Evolutionary conservation across 805 yeast species (phyloP).

Genomic region (Scheffersomyces lignosus): DNA sequence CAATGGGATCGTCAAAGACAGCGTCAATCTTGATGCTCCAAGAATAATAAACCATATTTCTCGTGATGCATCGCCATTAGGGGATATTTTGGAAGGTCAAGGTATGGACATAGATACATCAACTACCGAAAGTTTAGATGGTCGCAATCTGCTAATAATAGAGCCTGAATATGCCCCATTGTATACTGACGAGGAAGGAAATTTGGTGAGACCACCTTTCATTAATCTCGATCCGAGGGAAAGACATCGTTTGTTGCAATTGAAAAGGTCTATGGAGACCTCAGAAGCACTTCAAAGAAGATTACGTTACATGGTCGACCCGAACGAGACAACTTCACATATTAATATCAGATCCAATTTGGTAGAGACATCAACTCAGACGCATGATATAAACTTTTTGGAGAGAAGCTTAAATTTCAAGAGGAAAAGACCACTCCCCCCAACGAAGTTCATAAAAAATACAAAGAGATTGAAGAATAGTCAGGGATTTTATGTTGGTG

Average conservation of each 20-base stretch:
- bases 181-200: constrained; percentile 38
- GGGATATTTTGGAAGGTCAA: background rate
- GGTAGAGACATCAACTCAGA: constrained; percentile 45
- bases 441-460: constrained; percentile 5
- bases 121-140: background rate
- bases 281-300: constrained; percentile 32
- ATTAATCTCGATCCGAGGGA: constrained; percentile 45
- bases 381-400: constrained; percentile 32
- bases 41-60: background rate
- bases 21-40: constrained; percentile 4
- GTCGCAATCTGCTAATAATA: constrained; percentile 14
- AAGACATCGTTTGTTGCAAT: constrained; percentile 40
- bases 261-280: constrained; percentile 38
- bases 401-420: constrained; percentile 22
- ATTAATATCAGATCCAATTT: constrained; percentile 16
- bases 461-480: constrained; percentile 17
- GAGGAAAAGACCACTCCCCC: constrained; percentile 14
- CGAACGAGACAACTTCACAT: constrained; percentile 35
- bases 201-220: constrained; percentile 43
- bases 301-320: constrained; percentile 41
- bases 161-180: constrained; percentile 35
- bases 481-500: constrained; percentile 33
- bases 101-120: background rate
- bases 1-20: constrained; percentile 11
- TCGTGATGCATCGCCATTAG: constrained; percentile 6